Percentiles rank a stretch among this genome's conserved stretches.
Conservation (phyloP, 2,329 filamentous ascomycete genomes). For the Gremmenia infestans region DNA sequence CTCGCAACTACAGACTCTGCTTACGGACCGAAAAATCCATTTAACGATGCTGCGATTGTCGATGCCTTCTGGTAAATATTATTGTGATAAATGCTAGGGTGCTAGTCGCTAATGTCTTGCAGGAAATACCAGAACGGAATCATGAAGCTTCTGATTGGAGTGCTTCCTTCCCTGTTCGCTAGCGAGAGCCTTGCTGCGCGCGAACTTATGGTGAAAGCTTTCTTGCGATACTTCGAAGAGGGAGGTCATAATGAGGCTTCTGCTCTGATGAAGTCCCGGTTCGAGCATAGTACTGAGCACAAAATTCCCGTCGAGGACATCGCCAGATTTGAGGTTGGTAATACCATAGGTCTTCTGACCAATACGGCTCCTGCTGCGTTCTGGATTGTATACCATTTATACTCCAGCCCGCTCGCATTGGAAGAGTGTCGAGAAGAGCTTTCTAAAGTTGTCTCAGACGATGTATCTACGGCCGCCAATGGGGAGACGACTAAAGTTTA, state of each 20-base stretch:
- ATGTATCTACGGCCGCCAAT: neutral
- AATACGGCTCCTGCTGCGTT: conserved; percentile 38
- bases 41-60: conserved; percentile 32
- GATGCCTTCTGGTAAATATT: conserved; percentile 34
- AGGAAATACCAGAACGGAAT: conserved; percentile 3
- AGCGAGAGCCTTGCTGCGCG: conserved; percentile 32
- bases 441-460: neutral
- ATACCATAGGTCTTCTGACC: conserved; percentile 36
- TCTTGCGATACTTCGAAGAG: conserved; percentile 36
- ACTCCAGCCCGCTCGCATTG: conserved; percentile 31
- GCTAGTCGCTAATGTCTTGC: neutral
- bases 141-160: conserved; percentile 1
- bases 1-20: conserved; percentile 36
- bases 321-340: conserved; percentile 38
- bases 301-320: conserved; percentile 34
- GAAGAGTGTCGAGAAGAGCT: conserved; percentile 25
- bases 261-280: conserved; percentile 34
- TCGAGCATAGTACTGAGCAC: conserved; percentile 29
- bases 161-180: conserved; percentile 7
- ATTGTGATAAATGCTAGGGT: neutral
- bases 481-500: neutral
- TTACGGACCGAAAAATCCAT: conserved; percentile 40
- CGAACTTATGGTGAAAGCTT: conserved; percentile 32
- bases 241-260: conserved; percentile 37
- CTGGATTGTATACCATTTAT: conserved; percentile 37